Evolutionary conservation across 139 green algal genomes (phyloP).

Genomic region (Diplosphaera chodatii): DNA sequence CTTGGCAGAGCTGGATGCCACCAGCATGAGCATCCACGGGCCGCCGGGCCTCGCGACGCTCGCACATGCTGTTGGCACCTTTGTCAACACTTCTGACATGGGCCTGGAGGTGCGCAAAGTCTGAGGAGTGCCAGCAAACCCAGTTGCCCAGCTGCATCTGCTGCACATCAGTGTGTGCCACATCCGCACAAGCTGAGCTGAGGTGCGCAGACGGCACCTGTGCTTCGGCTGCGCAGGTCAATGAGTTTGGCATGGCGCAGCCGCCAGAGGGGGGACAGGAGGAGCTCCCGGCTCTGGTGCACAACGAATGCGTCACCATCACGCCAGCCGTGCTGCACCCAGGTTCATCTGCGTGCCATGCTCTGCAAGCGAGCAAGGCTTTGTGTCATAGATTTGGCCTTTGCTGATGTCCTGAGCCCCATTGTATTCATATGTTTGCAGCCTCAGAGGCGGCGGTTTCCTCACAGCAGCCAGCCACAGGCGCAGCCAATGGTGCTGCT

Average conservation of each 20-base stretch:
- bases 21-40: constrained; percentile 19
- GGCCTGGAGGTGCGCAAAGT: constrained; percentile 8
- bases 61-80: constrained; percentile 38
- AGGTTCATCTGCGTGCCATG: not conserved
- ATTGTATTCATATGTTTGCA: too few species aligned
- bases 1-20: constrained; percentile 2
- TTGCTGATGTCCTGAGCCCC: too few species aligned
- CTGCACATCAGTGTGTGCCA: too few species aligned
- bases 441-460: too few species aligned
- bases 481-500: not conserved
- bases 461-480: not conserved
- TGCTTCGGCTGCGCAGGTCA: not conserved
- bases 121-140: too few species aligned
- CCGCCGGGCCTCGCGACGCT: constrained; percentile 28
- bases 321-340: constrained; percentile 23
- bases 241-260: constrained; percentile 21
- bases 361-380: too few species aligned
- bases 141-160: too few species aligned
- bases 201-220: too few species aligned
- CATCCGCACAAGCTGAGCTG: too few species aligned
- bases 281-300: constrained; percentile 16
- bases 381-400: too few species aligned
- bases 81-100: constrained; percentile 27
- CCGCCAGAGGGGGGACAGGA: not conserved
- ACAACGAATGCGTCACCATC: constrained; percentile 40